These are phyloP conservation scores for Amanita rimosa DNA, from an alignment of 768 basidiomycete genomes.

Conservation along the genomic window DNA sequence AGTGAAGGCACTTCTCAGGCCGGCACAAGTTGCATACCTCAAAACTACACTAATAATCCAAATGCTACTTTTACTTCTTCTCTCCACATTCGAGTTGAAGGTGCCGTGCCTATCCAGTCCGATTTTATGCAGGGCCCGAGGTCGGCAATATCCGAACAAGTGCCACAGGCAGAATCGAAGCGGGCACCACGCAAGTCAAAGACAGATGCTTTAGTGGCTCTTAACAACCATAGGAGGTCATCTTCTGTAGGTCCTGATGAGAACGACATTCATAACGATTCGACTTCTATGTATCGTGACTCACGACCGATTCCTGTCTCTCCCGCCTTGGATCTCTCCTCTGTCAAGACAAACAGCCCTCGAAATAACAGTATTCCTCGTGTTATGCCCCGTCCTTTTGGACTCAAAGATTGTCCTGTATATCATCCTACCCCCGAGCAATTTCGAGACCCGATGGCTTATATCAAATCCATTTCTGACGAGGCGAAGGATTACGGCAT, in stretches of 20 bases:
- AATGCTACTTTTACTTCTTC: constrained; percentile 50
- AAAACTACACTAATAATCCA: constrained; percentile 40
- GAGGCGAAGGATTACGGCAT: constrained; percentile 74
- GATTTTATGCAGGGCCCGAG: constrained; percentile 26
- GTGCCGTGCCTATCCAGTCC: constrained; percentile 51
- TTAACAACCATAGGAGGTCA: constrained; percentile 56
- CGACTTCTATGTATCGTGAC: constrained; percentile 37
- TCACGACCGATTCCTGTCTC: constrained; percentile 51
- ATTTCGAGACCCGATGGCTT: constrained; percentile 90
- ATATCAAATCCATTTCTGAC: constrained; percentile 73
- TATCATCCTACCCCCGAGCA: constrained; percentile 86
- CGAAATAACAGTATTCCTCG: constrained; percentile 26
- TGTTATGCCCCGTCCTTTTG: constrained; percentile 62
- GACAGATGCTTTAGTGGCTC: constrained; percentile 73
- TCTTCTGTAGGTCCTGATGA: constrained; percentile 45
- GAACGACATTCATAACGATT: constrained; percentile 32
- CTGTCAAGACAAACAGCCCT: constrained; percentile 58
- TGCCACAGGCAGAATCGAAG: constrained; percentile 34
- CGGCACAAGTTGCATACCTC: constrained; percentile 30
- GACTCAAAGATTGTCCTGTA: constrained; percentile 78
- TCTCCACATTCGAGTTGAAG: constrained; percentile 69
- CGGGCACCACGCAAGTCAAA: constrained; percentile 86
- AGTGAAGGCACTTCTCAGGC: constrained; percentile 36
- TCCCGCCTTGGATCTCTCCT: constrained; percentile 51
- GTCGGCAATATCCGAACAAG: constrained; percentile 23